Percentiles rank a stretch among this genome's conserved stretches.
Evolutionary conservation across 1,139 yeast species (phyloP).

Genomic region (Saccharomyces hybrid): DNA sequence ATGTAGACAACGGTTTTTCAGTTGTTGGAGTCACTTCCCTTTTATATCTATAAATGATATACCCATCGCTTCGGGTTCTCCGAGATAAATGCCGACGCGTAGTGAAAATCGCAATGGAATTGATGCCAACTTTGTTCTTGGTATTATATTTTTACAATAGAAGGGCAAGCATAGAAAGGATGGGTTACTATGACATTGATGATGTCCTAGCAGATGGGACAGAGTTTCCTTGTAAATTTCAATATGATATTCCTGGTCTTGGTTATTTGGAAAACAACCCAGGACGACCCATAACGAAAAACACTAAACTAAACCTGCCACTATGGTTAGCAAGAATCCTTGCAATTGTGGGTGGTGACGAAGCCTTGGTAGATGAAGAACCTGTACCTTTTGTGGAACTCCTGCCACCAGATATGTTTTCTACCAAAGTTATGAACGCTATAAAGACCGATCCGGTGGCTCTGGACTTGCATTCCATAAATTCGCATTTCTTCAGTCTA

Average conservation of each 20-base stretch:
- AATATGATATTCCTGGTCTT: conserved; percentile 70
- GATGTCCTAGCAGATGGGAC: conserved; percentile 75
- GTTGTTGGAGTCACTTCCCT: conserved; percentile 1
- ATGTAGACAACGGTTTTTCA: not conserved
- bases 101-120: not conserved
- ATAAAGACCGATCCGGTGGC: conserved; percentile 65
- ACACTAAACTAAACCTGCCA: conserved; percentile 71
- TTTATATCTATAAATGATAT: not conserved
- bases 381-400: conserved; percentile 58
- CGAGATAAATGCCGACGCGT: conserved; percentile 1
- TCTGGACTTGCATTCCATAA: conserved; percentile 61
- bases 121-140: not conserved
- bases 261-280: conserved; percentile 85
- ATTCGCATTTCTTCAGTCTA: conserved; percentile 58
- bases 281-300: conserved; percentile 47
- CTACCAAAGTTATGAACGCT: conserved; percentile 63
- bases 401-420: conserved; percentile 59
- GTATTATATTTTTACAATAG: not conserved
- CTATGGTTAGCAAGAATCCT: conserved; percentile 81
- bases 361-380: conserved; percentile 25
- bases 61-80: not conserved
- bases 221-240: conserved; percentile 72
- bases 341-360: conserved; percentile 44
- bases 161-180: conserved; percentile 7
- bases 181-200: conserved; percentile 72